Conservation (phyloP, 768 basidiomycete genomes). For the Neoboletus subvelutipes region DNA sequence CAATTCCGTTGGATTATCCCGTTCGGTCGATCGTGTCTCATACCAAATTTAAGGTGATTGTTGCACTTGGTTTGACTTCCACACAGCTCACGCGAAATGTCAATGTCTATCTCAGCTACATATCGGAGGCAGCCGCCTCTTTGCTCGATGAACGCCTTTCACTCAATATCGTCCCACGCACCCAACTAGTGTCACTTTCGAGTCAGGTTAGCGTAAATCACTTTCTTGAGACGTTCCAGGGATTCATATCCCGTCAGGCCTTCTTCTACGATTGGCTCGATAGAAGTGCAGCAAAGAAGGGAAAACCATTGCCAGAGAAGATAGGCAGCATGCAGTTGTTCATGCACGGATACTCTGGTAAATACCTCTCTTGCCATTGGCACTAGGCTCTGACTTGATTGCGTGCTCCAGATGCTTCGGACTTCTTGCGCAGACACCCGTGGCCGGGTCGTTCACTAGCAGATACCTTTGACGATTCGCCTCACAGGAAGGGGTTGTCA, state of each 20-base stretch:
- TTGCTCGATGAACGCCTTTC: constrained; percentile 72
- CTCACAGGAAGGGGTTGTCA: constrained; percentile 67
- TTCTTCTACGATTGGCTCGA: constrained; percentile 96
- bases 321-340: constrained; percentile 91
- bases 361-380: background rate
- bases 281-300: constrained; percentile 76
- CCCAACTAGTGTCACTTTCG: constrained; percentile 78
- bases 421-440: constrained; percentile 81
- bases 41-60: constrained; percentile 78
- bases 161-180: constrained; percentile 81
- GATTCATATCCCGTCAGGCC: constrained; percentile 44
- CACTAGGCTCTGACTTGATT: background rate
- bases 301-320: constrained; percentile 81
- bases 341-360: constrained; percentile 78
- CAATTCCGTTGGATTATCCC: constrained; percentile 89
- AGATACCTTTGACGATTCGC: constrained; percentile 84
- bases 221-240: background rate
- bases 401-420: constrained; percentile 67
- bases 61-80: background rate
- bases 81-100: background rate
- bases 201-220: constrained; percentile 48
- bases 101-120: constrained; percentile 55
- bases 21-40: constrained; percentile 85
- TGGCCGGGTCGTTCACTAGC: constrained; percentile 84
- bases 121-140: constrained; percentile 88